Evolutionary conservation across 306 rosid species (phyloP), one percentile per base, ranked within the genome.

Genomic region (Geum urbanum): DNA sequence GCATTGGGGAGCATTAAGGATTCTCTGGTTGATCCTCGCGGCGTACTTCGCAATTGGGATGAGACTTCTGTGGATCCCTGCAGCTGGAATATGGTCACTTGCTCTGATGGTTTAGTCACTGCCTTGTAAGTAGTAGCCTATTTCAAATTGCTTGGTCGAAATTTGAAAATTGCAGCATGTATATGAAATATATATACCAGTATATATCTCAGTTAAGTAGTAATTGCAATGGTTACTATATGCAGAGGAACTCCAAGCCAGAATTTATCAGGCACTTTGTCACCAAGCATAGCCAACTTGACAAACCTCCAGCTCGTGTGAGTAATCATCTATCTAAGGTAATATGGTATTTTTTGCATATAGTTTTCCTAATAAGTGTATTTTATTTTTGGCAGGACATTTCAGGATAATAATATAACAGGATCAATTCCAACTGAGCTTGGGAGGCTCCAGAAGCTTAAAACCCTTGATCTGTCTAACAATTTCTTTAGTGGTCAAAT

Each of bases 21-120:
- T 9, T 69, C 83, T 49, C 75, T 95, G 10, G 60, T 59, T 71
- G 99, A 91, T 70, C 96, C 97, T 74, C 85, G 71, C 58, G 74
- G 76, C 35, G 83, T 80, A 51, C 86, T 95, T 53, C 45, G 46
- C 68, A 89, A 72, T 63, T 95, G 99, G 99, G 97, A 95, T 77
- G 78, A 14, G 15, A 69, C 79, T 72, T 91, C 96, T 60, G 99
- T 95, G 53, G 99, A 95, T 85, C 99, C 99, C 46, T 95, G 99
- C 80, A 82, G 77, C 80, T 95, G 99, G 99, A 74, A 72, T 60
- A 79, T 86, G 92, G 84, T 95, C 71, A 84, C 99, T 68, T 95
- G 99, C 55, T 86, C 97, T 66, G 96, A 89, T 47, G 84, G 71
- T 78, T 79, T 77, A 8, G 99, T 91, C n/a, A 76, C 50, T 75